Conservation (phyloP, 768 basidiomycete species). For the Hysterangium stoloniferum region DNA sequence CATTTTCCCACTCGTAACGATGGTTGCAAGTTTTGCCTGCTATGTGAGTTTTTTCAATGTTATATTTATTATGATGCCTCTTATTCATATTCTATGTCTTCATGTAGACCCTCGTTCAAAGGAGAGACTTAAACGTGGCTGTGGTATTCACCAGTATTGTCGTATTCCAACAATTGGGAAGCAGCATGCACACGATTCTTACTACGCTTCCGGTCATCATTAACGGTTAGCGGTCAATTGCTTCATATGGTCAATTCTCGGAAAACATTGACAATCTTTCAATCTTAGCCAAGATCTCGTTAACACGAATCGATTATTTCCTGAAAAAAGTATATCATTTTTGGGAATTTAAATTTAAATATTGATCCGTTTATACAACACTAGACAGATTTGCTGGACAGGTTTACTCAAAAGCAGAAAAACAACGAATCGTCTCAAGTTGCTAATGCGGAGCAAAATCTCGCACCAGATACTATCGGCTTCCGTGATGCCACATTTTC, state of each 20-base stretch:
- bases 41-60: background rate
- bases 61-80: no score
- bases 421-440: slow-evolving; percentile 8
- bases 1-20: slow-evolving; percentile 28
- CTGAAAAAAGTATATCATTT: slow-evolving; percentile 17
- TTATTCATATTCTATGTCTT: background rate
- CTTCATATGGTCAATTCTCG: slow-evolving; percentile 22
- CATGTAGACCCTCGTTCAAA: background rate
- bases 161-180: slow-evolving; percentile 31
- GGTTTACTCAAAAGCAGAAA: slow-evolving; percentile 20
- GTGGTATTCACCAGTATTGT: slow-evolving; percentile 29
- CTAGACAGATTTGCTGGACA: background rate
- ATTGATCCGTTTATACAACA: background rate
- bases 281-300: slow-evolving; percentile 23
- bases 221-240: background rate
- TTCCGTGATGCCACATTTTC: slow-evolving; percentile 16
- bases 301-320: slow-evolving; percentile 31
- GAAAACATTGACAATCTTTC: slow-evolving; percentile 37
- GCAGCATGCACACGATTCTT: slow-evolving; percentile 15
- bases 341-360: no score
- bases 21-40: slow-evolving; percentile 26
- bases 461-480: background rate
- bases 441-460: background rate
- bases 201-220: background rate
- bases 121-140: background rate